Conservation (phyloP, 192 early-diverging fungal genomes). For the Podila minutissima region DNA sequence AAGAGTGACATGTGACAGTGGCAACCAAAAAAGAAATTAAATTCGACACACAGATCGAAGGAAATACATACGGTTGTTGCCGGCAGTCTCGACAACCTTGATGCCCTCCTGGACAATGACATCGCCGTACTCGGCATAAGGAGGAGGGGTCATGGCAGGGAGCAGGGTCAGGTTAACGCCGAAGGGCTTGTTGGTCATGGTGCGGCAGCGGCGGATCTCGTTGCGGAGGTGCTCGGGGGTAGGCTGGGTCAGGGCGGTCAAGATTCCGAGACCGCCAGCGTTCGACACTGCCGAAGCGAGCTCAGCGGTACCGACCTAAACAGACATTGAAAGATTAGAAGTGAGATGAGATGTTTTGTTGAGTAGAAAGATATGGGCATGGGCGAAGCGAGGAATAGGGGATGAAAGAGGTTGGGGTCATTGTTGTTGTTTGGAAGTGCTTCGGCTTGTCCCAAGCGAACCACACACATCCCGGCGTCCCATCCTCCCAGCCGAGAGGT, state of each 20-base stretch:
- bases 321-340: too few species aligned
- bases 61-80: constrained; percentile 75
- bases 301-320: constrained; percentile 58
- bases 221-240: constrained; percentile 77
- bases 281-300: constrained; percentile 79
- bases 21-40: constrained; percentile 14
- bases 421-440: too few species aligned
- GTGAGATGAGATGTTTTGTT: too few species aligned
- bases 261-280: constrained; percentile 77
- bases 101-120: constrained; percentile 82
- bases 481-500: too few species aligned
- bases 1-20: constrained; percentile 16
- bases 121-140: constrained; percentile 75
- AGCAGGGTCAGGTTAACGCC: constrained; percentile 86
- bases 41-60: background rate
- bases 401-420: background rate
- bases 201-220: constrained; percentile 78
- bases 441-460: too few species aligned
- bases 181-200: constrained; percentile 82
- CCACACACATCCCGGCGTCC: too few species aligned
- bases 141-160: constrained; percentile 84
- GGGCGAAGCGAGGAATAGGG: too few species aligned
- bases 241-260: constrained; percentile 83
- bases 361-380: too few species aligned
- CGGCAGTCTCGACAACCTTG: constrained; percentile 87